Base-by-base conservation (phyloP, 2,329 filamentous ascomycete genomes). In the Aspergillus intermedius region DNA sequence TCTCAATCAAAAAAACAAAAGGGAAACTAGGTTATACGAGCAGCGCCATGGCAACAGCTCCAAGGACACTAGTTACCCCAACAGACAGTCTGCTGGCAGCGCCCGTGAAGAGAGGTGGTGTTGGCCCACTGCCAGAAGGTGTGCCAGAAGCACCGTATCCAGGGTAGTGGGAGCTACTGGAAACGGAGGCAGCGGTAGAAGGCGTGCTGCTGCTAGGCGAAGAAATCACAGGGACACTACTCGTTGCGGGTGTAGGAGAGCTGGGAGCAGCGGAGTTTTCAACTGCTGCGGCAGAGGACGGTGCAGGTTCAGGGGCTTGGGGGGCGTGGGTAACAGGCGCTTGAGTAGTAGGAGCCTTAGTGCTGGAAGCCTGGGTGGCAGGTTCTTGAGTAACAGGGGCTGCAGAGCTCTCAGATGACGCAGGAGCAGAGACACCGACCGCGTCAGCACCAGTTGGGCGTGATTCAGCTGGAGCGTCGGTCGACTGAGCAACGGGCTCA, bases 71-170 rank as follows among this genome's bases (percentile, higher is more conserved):
- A 25, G 13, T 22, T 8, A 25, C 23, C 10, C 54, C 49, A 10
- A 59, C 41, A 7, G 55, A 52, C 28, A 60, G 9, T 30, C 42
- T 57, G 34, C 46, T 52, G 3, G 58, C 61, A 12, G 53, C 54
- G 4, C 56, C 59, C 3, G 60, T 64, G 49, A 62, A 62, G 2
- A 61, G 44, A 12, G 60, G 52, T 8, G 45, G 51, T 3, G 55
- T 51, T 3, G 53, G 45, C 10, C 44, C 28, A 10, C 40, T 35
- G n/a, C 34, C 39, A 8, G 42, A 45, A 3, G 47, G 45, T 3
- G 52, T 23, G 15, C 42, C 48, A 7, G 48, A 47, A 3, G 49
- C 43, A 40, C 12, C 37, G 10, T 9, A 40, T 19, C 25, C 10
- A 4, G 25, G 9, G 25, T 30, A 30, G 25, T 12, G 12, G 9